Evolutionary conservation across 345 rosid species (phyloP).

Genomic region (Salix suchowensis): DNA sequence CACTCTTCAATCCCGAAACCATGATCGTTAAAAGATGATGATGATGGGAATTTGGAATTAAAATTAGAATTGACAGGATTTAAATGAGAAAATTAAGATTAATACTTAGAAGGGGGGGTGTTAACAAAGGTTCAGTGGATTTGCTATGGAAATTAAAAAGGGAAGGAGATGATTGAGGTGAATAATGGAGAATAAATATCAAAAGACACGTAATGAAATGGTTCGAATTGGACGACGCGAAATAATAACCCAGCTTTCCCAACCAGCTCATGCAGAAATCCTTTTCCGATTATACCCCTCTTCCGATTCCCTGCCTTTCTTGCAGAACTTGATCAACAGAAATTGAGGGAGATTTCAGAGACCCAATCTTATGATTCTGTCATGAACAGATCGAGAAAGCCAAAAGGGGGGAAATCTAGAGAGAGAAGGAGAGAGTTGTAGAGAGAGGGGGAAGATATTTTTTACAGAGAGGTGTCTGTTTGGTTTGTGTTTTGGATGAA

Average conservation of each 20-base stretch:
- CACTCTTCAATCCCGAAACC: conserved; percentile 66
- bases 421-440: no score
- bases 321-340: neutral
- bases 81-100: neutral
- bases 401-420: neutral
- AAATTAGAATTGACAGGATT: neutral
- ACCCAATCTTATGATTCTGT: neutral
- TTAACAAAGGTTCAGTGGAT: conserved; percentile 45
- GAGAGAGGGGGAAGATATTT: neutral
- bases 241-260: conserved; percentile 55
- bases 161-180: conserved; percentile 63
- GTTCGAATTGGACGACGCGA: conserved; percentile 51
- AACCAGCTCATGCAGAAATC: conserved; percentile 93
- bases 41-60: conserved; percentile 19
- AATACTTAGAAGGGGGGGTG: neutral
- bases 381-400: neutral
- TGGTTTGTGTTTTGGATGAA: neutral
- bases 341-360: neutral
- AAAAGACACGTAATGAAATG: conserved; percentile 76
- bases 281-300: conserved; percentile 13
- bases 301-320: neutral
- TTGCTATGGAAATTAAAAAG: conserved; percentile 46
- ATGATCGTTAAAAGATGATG: conserved; percentile 26
- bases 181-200: conserved; percentile 71
- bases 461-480: neutral